A percentile compares a stretch with the other conserved stretches of the same genome.
Evolutionary conservation across 2,329 filamentous ascomycete genomes (phyloP).

Genomic region (Leptoxyphium fumago): DNA sequence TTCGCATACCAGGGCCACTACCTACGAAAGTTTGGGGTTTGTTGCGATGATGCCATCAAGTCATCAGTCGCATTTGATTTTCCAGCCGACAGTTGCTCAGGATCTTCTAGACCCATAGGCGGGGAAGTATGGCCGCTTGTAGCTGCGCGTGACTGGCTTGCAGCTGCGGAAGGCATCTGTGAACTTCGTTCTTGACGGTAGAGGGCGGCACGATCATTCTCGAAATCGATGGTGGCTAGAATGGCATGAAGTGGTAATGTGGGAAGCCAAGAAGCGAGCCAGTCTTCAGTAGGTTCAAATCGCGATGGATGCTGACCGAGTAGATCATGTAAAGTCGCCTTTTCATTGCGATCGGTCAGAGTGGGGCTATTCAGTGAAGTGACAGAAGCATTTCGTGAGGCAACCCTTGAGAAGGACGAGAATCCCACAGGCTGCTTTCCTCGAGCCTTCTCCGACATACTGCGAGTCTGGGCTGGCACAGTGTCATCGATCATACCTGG

Average conservation of each 20-base stretch:
- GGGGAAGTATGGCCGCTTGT: no score
- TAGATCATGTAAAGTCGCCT: not conserved
- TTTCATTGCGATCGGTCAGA: not conserved
- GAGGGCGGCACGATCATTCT: not conserved
- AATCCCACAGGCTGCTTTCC: conserved; percentile 86
- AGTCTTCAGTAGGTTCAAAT: conserved; percentile 67
- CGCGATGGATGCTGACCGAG: conserved; percentile 35
- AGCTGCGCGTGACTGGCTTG: no score
- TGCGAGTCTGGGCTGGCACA: conserved; percentile 66
- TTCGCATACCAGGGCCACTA: not conserved
- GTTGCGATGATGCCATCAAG: not conserved
- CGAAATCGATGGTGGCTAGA: conserved; percentile 48
- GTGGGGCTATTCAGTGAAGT: conserved; percentile 48
- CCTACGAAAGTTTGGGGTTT: not conserved
- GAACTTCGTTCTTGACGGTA: no score
- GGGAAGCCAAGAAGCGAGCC: conserved; percentile 89
- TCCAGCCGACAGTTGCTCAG: no score
- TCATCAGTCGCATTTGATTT: no score
- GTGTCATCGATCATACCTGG: conserved; percentile 49
- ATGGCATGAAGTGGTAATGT: conserved; percentile 80
- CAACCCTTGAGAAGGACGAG: conserved; percentile 57
- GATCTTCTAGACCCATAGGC: no score
- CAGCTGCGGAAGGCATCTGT: no score
- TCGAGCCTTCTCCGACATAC: conserved; percentile 93
- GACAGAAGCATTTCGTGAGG: conserved; percentile 57